Percentiles rank a stretch among this genome's conserved stretches.
Conservation (phyloP, 2,329 filamentous ascomycete genomes). For the Diplodia scrobiculata region DNA sequence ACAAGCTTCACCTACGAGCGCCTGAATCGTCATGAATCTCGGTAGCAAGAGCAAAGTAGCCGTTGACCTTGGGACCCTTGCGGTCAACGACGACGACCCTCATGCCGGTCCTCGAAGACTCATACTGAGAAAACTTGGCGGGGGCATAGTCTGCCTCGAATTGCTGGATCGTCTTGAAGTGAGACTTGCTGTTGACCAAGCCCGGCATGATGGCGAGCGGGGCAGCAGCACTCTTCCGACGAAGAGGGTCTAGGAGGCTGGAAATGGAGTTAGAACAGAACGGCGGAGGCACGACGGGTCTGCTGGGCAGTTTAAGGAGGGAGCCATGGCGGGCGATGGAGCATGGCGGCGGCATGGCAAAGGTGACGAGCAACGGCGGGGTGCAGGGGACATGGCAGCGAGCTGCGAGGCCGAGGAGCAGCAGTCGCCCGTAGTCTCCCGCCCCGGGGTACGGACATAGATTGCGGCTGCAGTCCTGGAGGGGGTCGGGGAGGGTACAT, state of each 20-base stretch:
- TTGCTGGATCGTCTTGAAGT: constrained; percentile 81
- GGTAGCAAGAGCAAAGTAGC: constrained; percentile 92
- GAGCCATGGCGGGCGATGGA: neutral
- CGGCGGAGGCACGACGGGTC: neutral
- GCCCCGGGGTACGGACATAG: too few species aligned
- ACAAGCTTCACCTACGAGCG: constrained; percentile 55
- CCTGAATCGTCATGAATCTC: constrained; percentile 98
- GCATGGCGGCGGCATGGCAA: too few species aligned
- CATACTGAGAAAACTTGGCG: constrained; percentile 88
- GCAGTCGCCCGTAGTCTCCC: neutral
- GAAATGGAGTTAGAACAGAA: neutral
- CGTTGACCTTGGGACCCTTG: constrained; percentile 90
- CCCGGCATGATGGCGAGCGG: constrained; percentile 32
- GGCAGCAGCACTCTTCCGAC: neutral
- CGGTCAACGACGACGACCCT: constrained; percentile 88
- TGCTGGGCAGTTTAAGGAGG: neutral
- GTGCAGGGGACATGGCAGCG: too few species aligned
- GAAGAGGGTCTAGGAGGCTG: neutral
- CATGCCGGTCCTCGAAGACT: constrained; percentile 92
- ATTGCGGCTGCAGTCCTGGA: too few species aligned
- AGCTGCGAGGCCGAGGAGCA: too few species aligned
- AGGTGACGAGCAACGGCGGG: too few species aligned
- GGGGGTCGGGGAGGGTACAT: neutral
- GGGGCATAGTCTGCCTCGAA: constrained; percentile 91
- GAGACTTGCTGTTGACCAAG: constrained; percentile 46